Percentiles rank a stretch among this genome's conserved stretches.
Evolutionary conservation across 1,284 basidiomycete species (phyloP).

Genomic region (Trichosporon inkin): DNA sequence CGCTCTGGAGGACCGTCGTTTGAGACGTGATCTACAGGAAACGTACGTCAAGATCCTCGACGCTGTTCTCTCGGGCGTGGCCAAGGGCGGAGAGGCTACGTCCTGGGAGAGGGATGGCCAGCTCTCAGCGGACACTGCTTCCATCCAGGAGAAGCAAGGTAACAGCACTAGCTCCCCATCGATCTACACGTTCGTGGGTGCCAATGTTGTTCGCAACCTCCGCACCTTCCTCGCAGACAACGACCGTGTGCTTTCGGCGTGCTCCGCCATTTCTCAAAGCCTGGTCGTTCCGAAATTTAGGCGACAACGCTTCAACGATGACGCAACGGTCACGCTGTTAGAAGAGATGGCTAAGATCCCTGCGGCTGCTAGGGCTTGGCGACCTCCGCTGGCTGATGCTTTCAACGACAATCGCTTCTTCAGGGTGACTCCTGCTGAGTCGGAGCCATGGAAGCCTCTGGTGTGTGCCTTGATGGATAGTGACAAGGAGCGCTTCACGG

Average conservation of each 20-base stretch:
- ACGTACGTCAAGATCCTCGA: conserved; percentile 82
- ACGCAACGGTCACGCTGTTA: conserved; percentile 56
- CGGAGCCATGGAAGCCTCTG: conserved; percentile 69
- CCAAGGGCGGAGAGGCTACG: conserved; percentile 59
- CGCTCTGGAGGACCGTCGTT: conserved; percentile 79
- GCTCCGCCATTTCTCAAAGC: conserved; percentile 79
- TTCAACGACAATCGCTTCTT: conserved; percentile 86
- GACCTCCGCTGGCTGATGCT: conserved; percentile 69
- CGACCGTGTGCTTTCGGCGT: conserved; percentile 74
- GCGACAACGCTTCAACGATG: conserved; percentile 42
- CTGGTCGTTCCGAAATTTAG: conserved; percentile 71
- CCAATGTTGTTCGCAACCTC: conserved; percentile 67
- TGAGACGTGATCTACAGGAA: conserved; percentile 90
- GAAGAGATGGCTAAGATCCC: conserved; percentile 74
- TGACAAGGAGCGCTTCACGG: conserved; percentile 80
- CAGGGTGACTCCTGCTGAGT: conserved; percentile 55
- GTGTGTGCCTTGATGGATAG: conserved; percentile 74
- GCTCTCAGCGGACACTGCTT: background rate
- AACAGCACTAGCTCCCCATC: background rate
- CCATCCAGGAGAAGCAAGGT: conserved; percentile 21
- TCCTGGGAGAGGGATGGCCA: conserved; percentile 23
- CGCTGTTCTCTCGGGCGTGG: conserved; percentile 67
- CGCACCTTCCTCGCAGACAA: conserved; percentile 76
- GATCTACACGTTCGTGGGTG: conserved; percentile 72
- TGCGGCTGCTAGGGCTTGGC: conserved; percentile 79